Evolutionary conservation across 164 flowering plant species (phyloP), one percentile per base, ranked within the genome.

Genomic region (Cinnamomum micranthum): DNA sequence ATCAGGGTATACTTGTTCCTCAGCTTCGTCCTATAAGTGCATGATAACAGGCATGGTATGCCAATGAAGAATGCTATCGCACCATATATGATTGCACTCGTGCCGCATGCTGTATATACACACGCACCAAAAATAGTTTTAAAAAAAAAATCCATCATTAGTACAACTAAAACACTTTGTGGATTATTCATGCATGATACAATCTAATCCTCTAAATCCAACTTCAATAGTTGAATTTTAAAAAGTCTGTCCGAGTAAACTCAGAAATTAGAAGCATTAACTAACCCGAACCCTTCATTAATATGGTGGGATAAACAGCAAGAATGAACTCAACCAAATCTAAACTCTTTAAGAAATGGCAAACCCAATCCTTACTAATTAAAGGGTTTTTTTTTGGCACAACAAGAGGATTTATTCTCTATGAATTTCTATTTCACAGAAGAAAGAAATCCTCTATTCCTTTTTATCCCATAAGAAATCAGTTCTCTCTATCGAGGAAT

Each of bases 11-110:
- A 84, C 41, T 70, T 75, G 76, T 33, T 74, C 59, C 86, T 75
- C 51, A 84, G 76, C 35, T 80, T 86, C 0, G 81, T 74, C 2
- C 88, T 80, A 47, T 84, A 86, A 1, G 77, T 58, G 79, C 84
- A 80, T 0, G 88, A 84, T 3, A 77, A 14, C 28, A 86, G 50
- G 79, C 82, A 86, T 5, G 88, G 88, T 14, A 77, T 50, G 23
- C 75, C 77, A 22, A 78, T 75, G 4, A 28, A 50, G 35, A 24
- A 79, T 7, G 66, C 76, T 20, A 80, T 52, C 4, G 60, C 70
- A 3, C 72, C 70, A 31, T 84, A 82, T 2, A 86, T 25, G 2
- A 79, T 15, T 24, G 81, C 84, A 12, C 84, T 79, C 2, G 80
- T 81, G 2, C 58, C 80, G 41, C 87, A 84, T 0, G 84, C 88